phyloP scores from a whole-genome alignment of 306 rosid genomes.

The Cucurbita pepo region DNA sequence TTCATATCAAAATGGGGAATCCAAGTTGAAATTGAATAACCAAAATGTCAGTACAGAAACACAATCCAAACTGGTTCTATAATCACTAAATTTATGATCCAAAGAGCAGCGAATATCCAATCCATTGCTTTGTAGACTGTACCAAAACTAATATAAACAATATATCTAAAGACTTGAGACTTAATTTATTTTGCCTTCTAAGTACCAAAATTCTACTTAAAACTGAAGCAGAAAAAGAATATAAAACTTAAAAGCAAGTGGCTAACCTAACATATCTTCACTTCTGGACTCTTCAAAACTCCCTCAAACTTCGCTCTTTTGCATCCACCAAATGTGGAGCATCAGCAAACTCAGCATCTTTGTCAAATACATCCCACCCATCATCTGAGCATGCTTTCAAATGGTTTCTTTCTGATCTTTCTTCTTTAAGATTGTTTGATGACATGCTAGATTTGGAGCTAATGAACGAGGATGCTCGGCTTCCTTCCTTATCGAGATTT shows the following conservation, averaged over 20 bases:
- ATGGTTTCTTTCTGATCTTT: slow-evolving; percentile 12
- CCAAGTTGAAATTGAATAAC: background rate
- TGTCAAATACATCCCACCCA: slow-evolving; percentile 31
- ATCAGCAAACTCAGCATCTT: background rate
- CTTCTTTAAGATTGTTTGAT: slow-evolving; percentile 9
- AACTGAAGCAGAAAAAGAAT: background rate
- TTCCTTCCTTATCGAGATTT: slow-evolving; percentile 8
- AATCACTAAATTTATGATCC: background rate
- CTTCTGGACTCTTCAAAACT: background rate
- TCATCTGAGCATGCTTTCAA: slow-evolving; percentile 42
- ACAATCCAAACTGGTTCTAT: background rate
- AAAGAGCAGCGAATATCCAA: background rate
- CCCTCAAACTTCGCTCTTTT: background rate
- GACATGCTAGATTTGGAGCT: slow-evolving; percentile 9
- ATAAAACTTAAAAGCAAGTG: background rate
- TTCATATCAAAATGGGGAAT: too few relatives aligned
- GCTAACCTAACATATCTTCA: background rate
- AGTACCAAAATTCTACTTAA: background rate
- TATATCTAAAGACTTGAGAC: background rate
- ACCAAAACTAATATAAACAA: background rate
- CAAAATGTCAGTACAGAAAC: background rate
- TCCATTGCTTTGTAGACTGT: background rate
- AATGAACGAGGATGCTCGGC: slow-evolving; percentile 14
- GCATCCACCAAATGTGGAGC: background rate
- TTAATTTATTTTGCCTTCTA: background rate